Evolutionary conservation across 179 eudicot genomes (phyloP).

Genomic region (Drosera spatulata): DNA sequence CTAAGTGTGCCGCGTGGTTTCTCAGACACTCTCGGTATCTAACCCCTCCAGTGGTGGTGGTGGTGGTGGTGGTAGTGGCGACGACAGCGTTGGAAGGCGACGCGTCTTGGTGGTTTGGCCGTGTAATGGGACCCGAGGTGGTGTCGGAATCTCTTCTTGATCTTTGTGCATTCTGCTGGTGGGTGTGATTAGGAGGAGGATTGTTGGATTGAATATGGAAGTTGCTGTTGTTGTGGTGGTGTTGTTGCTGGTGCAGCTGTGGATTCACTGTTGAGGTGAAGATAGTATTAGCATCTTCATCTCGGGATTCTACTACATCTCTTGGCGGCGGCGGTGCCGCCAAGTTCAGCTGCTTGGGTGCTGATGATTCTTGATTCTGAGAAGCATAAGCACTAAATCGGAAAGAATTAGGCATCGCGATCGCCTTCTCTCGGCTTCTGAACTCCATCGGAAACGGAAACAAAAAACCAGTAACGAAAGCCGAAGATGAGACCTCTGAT

Average conservation of each 20-base stretch:
- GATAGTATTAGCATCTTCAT: conserved; percentile 4
- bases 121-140: conserved; percentile 10
- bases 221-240: conserved; percentile 1
- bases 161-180: neutral
- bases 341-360: neutral
- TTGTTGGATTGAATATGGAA: no score
- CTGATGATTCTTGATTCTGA: conserved; percentile 12
- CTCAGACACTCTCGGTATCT: conserved; percentile 57
- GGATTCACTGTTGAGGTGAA: conserved; percentile 15
- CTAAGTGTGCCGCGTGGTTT: conserved; percentile 73
- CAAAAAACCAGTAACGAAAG: no score
- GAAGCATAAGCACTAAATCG: neutral
- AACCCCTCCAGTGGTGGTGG: neutral
- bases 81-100: neutral
- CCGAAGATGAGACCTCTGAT: no score
- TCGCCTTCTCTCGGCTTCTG: conserved; percentile 12
- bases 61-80: conserved; percentile 2
- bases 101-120: neutral
- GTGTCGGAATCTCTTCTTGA: conserved; percentile 9
- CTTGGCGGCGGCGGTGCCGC: neutral
- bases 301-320: conserved; percentile 4
- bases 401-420: conserved; percentile 10
- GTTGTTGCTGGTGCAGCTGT: conserved; percentile 4
- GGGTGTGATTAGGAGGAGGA: neutral
- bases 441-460: conserved; percentile 15